Percentiles rank a stretch among this genome's conserved stretches.
phyloP scores from a whole-genome alignment of 2,329 filamentous ascomycete species.

The Colletotrichum filicis region DNA sequence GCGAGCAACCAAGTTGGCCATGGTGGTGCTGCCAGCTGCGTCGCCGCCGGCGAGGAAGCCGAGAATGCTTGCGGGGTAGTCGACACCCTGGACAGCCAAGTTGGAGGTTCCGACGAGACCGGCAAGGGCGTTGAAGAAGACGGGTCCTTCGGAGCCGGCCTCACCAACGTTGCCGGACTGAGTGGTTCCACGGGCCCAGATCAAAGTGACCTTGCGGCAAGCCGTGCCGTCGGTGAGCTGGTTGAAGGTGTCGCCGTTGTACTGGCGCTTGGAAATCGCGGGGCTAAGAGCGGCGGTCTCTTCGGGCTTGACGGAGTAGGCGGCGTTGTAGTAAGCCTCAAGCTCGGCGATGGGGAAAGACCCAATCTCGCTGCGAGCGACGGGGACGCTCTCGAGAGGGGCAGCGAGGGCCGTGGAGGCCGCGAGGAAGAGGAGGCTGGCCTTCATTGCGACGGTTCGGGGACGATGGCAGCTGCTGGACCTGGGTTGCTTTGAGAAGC shows the following conservation, averaged over 20 bases:
- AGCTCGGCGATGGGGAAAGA: slow-evolving; percentile 32
- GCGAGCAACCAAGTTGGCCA: slow-evolving; percentile 42
- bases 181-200: slow-evolving; percentile 66
- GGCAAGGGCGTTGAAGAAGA: slow-evolving; percentile 59
- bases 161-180: slow-evolving; percentile 63
- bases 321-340: slow-evolving; percentile 33
- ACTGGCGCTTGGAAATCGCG: slow-evolving; percentile 27
- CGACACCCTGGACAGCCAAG: slow-evolving; percentile 64
- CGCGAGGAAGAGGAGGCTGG: slow-evolving; percentile 28
- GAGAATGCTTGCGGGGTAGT: slow-evolving; percentile 57
- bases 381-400: slow-evolving; percentile 17
- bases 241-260: slow-evolving; percentile 32
- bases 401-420: slow-evolving; percentile 26
- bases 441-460: slow-evolving; percentile 25
- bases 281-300: background rate
- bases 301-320: slow-evolving; percentile 9
- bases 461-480: slow-evolving; percentile 8
- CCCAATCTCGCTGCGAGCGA: slow-evolving; percentile 3
- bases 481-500: background rate
- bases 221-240: slow-evolving; percentile 36
- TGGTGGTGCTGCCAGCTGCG: slow-evolving; percentile 51
- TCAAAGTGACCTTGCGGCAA: slow-evolving; percentile 60
- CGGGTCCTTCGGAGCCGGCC: slow-evolving; percentile 55
- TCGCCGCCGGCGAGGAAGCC: slow-evolving; percentile 61
- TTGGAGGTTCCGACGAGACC: slow-evolving; percentile 52